Conservation (phyloP, 495 filamentous ascomycete genomes). For the Podospora bellae-mahoneyi region DNA sequence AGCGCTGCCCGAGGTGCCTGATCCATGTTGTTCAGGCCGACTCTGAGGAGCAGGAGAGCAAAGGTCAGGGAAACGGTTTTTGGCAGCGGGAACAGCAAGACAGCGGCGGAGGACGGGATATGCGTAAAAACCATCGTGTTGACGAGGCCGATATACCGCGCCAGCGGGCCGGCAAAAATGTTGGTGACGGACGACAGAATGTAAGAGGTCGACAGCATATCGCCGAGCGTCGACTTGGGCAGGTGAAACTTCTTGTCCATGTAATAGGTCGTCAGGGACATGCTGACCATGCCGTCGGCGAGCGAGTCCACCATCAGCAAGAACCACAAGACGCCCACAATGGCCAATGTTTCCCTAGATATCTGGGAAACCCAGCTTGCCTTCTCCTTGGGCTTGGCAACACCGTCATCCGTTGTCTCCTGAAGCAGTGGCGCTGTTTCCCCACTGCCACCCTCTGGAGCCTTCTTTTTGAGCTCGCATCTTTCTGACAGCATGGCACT, state of each 20-base stretch:
- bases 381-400: slow-evolving; percentile 10
- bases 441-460: slow-evolving; percentile 4
- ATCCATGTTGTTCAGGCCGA: slow-evolving; percentile 65
- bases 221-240: slow-evolving; percentile 55
- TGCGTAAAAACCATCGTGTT: slow-evolving; percentile 53
- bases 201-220: slow-evolving; percentile 37
- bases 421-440: slow-evolving; percentile 19
- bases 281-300: slow-evolving; percentile 71
- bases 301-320: slow-evolving; percentile 76
- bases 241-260: slow-evolving; percentile 73
- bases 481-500: slow-evolving; percentile 32
- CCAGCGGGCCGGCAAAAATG: slow-evolving; percentile 69
- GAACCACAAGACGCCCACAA: slow-evolving; percentile 68
- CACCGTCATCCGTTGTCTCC: not conserved
- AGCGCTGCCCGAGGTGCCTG: slow-evolving; percentile 79
- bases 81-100: slow-evolving; percentile 39
- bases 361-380: slow-evolving; percentile 47
- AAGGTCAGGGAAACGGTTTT: slow-evolving; percentile 49
- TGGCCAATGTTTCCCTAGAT: slow-evolving; percentile 52
- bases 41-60: slow-evolving; percentile 63
- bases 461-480: slow-evolving; percentile 36
- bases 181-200: slow-evolving; percentile 49
- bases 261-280: slow-evolving; percentile 73
- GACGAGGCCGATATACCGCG: slow-evolving; percentile 73
- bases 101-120: slow-evolving; percentile 43